Evolutionary conservation across 2,329 filamentous ascomycete genomes (phyloP).

Genomic region (Pseudogymnoascus verrucosus): DNA sequence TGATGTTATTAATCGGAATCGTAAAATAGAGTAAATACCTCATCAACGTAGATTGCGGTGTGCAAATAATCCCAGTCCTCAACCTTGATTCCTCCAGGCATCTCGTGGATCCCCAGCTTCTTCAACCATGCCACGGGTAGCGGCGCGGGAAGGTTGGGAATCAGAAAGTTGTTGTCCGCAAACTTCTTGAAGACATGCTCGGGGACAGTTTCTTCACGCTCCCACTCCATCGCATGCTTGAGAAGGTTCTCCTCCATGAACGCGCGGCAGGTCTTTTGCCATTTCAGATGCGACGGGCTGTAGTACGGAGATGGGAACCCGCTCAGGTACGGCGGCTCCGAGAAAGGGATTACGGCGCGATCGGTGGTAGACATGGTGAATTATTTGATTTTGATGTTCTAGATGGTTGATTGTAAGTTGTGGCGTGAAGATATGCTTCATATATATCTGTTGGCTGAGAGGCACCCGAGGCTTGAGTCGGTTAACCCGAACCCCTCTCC

Average conservation of each 20-base stretch:
- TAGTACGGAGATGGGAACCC: slow-evolving; percentile 67
- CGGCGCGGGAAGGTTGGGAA: slow-evolving; percentile 62
- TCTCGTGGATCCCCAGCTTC: slow-evolving; percentile 55
- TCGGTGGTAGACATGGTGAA: background rate
- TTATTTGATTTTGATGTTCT: background rate
- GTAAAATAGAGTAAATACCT: background rate
- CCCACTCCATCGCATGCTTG: slow-evolving; percentile 60
- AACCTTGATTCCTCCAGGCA: slow-evolving; percentile 57
- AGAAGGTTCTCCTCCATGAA: slow-evolving; percentile 58
- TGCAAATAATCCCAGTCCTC: slow-evolving; percentile 71
- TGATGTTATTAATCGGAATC: background rate
- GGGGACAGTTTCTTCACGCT: slow-evolving; percentile 50
- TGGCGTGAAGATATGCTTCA: background rate
- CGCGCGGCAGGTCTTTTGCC: slow-evolving; percentile 59
- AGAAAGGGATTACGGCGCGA: slow-evolving; percentile 50
- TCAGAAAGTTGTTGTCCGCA: slow-evolving; percentile 56
- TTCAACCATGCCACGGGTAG: slow-evolving; percentile 62
- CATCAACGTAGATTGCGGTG: slow-evolving; percentile 42
- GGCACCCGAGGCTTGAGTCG: background rate
- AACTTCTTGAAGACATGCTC: slow-evolving; percentile 57
- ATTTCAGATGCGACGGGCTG: slow-evolving; percentile 54
- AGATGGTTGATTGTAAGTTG: background rate
- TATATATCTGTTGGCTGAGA: slow-evolving; percentile 5
- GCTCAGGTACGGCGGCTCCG: slow-evolving; percentile 63
- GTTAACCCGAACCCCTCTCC: background rate